These are phyloP conservation scores for Bretschneidera sinensis DNA, from an alignment of 345 rosid species.

Conservation along the genomic window DNA sequence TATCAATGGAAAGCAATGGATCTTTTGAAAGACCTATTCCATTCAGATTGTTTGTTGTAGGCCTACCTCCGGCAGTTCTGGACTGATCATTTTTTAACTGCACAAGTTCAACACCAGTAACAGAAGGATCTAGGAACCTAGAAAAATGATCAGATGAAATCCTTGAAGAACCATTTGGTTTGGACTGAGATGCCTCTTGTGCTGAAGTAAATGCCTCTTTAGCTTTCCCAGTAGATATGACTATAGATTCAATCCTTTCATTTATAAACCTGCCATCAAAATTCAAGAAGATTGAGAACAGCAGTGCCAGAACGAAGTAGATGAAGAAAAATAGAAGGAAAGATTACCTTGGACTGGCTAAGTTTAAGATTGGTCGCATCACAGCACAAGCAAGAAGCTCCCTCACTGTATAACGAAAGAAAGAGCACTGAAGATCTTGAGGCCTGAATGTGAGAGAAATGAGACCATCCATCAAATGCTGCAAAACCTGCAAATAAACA, in stretches of 20 bases:
- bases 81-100: conserved; percentile 58
- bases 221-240: conserved; percentile 53
- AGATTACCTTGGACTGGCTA: conserved; percentile 80
- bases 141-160: conserved; percentile 69
- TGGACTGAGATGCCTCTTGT: conserved; percentile 50
- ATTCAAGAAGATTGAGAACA: conserved; percentile 15
- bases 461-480: conserved; percentile 82
- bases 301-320: conserved; percentile 9
- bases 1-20: conserved; percentile 85
- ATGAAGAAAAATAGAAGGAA: conserved; percentile 12
- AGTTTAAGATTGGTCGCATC: conserved; percentile 82
- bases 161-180: conserved; percentile 51
- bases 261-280: conserved; percentile 71
- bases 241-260: conserved; percentile 78
- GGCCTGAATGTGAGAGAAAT: conserved; percentile 72
- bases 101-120: conserved; percentile 90
- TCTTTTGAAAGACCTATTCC: conserved; percentile 56
- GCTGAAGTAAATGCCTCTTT: conserved; percentile 38
- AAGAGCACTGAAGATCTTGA: conserved; percentile 81
- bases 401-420: conserved; percentile 69
- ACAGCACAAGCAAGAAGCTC: conserved; percentile 97
- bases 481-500: conserved; percentile 67
- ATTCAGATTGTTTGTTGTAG: conserved; percentile 34
- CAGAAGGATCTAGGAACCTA: conserved; percentile 71
- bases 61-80: conserved; percentile 28